A percentile compares a stretch with the other conserved stretches of the same genome.
These are phyloP conservation scores for Annona squamosa DNA, from an alignment of 164 flowering plant species.

Conservation along the genomic window DNA sequence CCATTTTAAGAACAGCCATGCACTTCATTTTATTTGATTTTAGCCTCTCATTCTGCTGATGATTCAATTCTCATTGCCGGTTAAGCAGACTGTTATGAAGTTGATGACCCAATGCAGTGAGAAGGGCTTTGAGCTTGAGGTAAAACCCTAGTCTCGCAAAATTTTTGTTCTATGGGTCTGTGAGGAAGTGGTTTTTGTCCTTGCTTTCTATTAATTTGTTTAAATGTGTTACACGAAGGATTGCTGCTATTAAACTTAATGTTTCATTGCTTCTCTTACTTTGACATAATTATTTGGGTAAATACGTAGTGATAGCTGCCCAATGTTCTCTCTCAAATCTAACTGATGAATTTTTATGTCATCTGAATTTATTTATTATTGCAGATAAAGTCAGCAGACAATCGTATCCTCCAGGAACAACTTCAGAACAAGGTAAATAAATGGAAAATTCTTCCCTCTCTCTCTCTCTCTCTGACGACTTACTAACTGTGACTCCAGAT, in stretches of 20 bases:
- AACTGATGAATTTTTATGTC: too few relatives aligned
- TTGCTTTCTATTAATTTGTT: too few relatives aligned
- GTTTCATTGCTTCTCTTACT: too few relatives aligned
- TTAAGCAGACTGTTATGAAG: constrained; percentile 61
- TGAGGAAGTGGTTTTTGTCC: too few relatives aligned
- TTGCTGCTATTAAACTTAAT: too few relatives aligned
- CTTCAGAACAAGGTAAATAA: constrained; percentile 71
- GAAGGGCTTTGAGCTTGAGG: constrained; percentile 94
- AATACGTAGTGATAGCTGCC: too few relatives aligned
- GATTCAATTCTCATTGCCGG: constrained; percentile 1
- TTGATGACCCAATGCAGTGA: constrained; percentile 92
- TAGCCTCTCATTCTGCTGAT: neutral
- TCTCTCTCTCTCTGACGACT: neutral
- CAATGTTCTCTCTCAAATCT: too few relatives aligned
- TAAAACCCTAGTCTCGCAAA: constrained; percentile 13
- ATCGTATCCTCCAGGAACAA: constrained; percentile 89
- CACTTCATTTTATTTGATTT: neutral
- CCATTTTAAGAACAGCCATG: too few relatives aligned
- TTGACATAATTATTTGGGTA: too few relatives aligned
- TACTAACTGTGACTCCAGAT: neutral
- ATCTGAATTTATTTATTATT: constrained; percentile 1
- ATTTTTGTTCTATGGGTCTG: neutral
- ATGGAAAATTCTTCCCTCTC: neutral
- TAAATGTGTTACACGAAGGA: too few relatives aligned
- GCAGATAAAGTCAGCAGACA: constrained; percentile 95